phyloP scores from a whole-genome alignment of 257 asterid genomes.

The Capsicum pubescens region DNA sequence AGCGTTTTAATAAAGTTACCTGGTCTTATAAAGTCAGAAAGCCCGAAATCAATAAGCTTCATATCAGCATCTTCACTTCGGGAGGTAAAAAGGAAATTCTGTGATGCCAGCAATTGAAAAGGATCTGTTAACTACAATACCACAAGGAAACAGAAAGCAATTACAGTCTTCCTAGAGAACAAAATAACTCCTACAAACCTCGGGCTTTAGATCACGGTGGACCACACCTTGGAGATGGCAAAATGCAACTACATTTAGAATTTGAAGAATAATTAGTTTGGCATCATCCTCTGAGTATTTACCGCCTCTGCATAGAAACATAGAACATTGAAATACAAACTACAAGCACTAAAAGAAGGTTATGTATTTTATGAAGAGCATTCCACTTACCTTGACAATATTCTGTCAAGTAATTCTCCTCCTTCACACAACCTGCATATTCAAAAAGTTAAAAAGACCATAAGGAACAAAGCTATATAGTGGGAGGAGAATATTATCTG shows the following conservation, averaged over 20 bases:
- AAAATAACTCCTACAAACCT: conserved; percentile 51
- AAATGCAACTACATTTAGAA: conserved; percentile 89
- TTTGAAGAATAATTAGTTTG: conserved; percentile 81
- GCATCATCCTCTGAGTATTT: conserved; percentile 95
- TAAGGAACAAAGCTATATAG: not conserved
- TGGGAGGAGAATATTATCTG: conserved; percentile 15
- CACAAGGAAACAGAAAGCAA: conserved; percentile 21
- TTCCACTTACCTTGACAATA: conserved; percentile 72
- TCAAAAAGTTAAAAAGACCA: conserved; percentile 40
- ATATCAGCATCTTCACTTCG: conserved; percentile 88
- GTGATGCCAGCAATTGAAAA: conserved; percentile 39
- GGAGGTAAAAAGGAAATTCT: conserved; percentile 89
- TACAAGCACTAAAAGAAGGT: conserved; percentile 28
- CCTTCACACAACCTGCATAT: conserved; percentile 92
- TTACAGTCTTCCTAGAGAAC: conserved; percentile 25
- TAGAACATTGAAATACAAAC: conserved; percentile 40
- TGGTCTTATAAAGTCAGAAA: conserved; percentile 91
- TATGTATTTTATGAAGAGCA: conserved; percentile 23
- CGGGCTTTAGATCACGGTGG: conserved; percentile 98
- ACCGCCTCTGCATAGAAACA: conserved; percentile 77
- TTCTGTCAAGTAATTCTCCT: conserved; percentile 92
- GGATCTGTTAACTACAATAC: conserved; percentile 23
- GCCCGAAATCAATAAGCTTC: conserved; percentile 98
- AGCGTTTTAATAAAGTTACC: conserved; percentile 47
- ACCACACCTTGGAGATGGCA: conserved; percentile 99